Percentiles rank a stretch among this genome's conserved stretches.
These are phyloP conservation scores for Trifolium dubium DNA, from an alignment of 306 rosid genomes.

Conservation along the genomic window DNA sequence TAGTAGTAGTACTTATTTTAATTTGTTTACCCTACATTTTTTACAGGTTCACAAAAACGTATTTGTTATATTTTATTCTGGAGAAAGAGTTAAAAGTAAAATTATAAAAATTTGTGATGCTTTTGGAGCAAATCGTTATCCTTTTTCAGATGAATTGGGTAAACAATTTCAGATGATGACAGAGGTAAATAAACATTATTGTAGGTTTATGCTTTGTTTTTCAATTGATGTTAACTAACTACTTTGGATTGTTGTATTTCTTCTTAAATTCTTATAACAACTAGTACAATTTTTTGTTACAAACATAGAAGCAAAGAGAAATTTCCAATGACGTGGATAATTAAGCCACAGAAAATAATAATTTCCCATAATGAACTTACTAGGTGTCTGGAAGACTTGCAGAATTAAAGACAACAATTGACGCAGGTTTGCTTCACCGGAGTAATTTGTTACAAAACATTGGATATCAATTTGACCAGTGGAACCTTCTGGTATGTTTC, in stretches of 20 bases:
- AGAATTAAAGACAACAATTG: constrained; percentile 80
- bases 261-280: too few relatives aligned
- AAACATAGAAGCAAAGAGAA: too few relatives aligned
- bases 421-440: constrained; percentile 68
- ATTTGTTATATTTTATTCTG: constrained; percentile 79
- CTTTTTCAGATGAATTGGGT: constrained; percentile 68
- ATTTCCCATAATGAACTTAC: constrained; percentile 27
- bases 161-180: constrained; percentile 69
- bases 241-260: constrained; percentile 25
- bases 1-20: constrained; percentile 15
- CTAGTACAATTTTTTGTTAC: not conserved
- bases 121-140: constrained; percentile 88
- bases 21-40: constrained; percentile 9
- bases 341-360: constrained; percentile 29
- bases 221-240: constrained; percentile 25
- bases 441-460: constrained; percentile 67
- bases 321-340: not conserved
- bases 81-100: constrained; percentile 78
- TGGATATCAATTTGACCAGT: constrained; percentile 71
- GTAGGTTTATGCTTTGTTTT: constrained; percentile 6
- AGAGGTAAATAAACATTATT: constrained; percentile 56
- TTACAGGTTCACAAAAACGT: constrained; percentile 85
- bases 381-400: constrained; percentile 79
- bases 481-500: constrained; percentile 78
- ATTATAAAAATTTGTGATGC: constrained; percentile 82